Conservation (phyloP, 2,329 filamentous ascomycete genomes). For the Penicillium psychrosexuale region DNA sequence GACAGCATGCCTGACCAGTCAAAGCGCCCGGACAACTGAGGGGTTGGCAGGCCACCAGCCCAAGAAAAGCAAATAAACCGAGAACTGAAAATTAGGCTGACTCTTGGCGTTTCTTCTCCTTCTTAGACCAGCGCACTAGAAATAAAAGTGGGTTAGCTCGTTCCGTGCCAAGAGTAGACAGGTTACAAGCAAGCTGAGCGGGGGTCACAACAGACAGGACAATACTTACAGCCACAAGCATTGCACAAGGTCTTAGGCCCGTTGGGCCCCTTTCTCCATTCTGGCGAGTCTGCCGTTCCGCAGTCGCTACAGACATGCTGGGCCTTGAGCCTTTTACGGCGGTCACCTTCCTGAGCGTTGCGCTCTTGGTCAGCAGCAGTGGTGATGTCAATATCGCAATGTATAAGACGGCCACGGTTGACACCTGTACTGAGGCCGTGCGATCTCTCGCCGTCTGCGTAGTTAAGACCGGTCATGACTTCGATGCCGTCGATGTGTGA, state of each 20-base stretch:
- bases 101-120: constrained; percentile 68
- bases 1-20: background rate
- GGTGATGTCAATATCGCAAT: constrained; percentile 81
- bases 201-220: background rate
- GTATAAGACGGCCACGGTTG: constrained; percentile 73
- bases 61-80: constrained; percentile 3
- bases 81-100: constrained; percentile 12
- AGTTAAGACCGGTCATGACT: constrained; percentile 84
- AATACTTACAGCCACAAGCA: constrained; percentile 73
- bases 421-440: constrained; percentile 84
- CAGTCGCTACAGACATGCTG: constrained; percentile 97
- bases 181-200: background rate
- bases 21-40: background rate
- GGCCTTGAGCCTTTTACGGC: constrained; percentile 86
- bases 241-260: constrained; percentile 95
- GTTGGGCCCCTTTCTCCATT: constrained; percentile 91
- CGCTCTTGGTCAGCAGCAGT: constrained; percentile 67
- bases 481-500: constrained; percentile 85
- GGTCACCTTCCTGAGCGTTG: constrained; percentile 57
- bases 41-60: background rate
- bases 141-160: background rate
- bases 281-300: constrained; percentile 87
- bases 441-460: constrained; percentile 83
- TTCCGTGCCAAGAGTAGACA: background rate
- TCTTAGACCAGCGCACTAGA: constrained; percentile 60